phyloP scores from a whole-genome alignment of 2,329 filamentous ascomycete species.

The Bipolaris victoriae region DNA sequence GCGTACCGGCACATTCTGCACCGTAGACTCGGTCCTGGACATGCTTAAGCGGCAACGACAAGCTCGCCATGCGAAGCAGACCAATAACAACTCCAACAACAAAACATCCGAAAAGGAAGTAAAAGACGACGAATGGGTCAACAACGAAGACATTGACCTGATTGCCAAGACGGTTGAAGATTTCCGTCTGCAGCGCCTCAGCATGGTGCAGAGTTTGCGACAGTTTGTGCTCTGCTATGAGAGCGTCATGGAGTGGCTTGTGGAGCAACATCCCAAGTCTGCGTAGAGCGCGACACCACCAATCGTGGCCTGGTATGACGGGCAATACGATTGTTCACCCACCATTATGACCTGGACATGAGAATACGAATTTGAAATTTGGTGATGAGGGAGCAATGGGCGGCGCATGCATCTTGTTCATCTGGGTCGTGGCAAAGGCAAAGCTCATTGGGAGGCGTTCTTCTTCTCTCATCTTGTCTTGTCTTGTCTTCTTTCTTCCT shows the following conservation, averaged over 20 bases:
- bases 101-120: constrained; percentile 31
- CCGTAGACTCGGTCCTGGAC: constrained; percentile 92
- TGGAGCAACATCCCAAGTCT: constrained; percentile 52
- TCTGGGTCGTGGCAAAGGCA: background rate
- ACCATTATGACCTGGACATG: constrained; percentile 18
- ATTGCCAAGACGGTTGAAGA: constrained; percentile 89
- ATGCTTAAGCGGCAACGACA: constrained; percentile 87
- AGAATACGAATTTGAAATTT: constrained; percentile 9
- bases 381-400: background rate
- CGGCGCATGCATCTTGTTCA: background rate
- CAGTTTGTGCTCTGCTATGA: constrained; percentile 98
- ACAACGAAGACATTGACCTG: constrained; percentile 74
- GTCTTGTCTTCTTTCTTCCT: background rate
- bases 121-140: constrained; percentile 68
- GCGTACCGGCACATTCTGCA: constrained; percentile 94
- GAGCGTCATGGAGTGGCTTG: constrained; percentile 87
- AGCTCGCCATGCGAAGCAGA: constrained; percentile 42
- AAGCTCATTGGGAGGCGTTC: constrained; percentile 7
- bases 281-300: constrained; percentile 24
- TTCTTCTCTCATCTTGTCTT: background rate
- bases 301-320: background rate
- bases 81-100: constrained; percentile 21
- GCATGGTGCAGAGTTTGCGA: constrained; percentile 93
- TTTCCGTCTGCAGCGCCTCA: constrained; percentile 84
- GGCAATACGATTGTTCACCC: constrained; percentile 3